These are phyloP conservation scores for Auricularia sp. DNA, from an alignment of 768 basidiomycete species.

Conservation along the genomic window DNA sequence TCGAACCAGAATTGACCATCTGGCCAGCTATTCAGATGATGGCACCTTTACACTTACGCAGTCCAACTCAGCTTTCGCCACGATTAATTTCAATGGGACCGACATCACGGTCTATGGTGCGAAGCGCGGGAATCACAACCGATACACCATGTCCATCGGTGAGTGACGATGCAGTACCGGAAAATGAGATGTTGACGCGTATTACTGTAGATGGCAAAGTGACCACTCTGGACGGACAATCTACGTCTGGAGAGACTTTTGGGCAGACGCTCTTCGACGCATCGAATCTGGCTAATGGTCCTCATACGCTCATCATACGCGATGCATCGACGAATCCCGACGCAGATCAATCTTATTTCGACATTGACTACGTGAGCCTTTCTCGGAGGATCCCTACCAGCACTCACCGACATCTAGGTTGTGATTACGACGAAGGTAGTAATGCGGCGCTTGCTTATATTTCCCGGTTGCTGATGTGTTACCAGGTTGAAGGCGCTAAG, in stretches of 20 bases:
- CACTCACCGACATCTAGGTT: too few relatives aligned
- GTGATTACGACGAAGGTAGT: too few relatives aligned
- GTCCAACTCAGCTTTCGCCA: slow-evolving; percentile 24
- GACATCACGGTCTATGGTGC: slow-evolving; percentile 41
- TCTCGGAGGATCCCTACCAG: too few relatives aligned
- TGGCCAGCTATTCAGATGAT: not conserved
- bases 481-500: too few relatives aligned
- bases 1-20: too few relatives aligned
- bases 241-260: not conserved
- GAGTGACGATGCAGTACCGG: not conserved
- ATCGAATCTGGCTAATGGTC: not conserved
- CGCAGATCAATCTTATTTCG: not conserved
- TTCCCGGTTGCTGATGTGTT: too few relatives aligned
- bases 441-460: too few relatives aligned
- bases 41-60: slow-evolving; percentile 31
- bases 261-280: not conserved
- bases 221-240: not conserved
- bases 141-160: not conserved
- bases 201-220: not conserved
- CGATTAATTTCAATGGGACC: slow-evolving; percentile 41
- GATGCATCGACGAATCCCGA: not conserved
- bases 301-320: not conserved
- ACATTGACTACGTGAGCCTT: not conserved
- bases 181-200: too few relatives aligned
- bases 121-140: slow-evolving; percentile 32